Evolutionary conservation across 345 rosid genomes (phyloP).

Genomic region (Carallia pectinifolia): DNA sequence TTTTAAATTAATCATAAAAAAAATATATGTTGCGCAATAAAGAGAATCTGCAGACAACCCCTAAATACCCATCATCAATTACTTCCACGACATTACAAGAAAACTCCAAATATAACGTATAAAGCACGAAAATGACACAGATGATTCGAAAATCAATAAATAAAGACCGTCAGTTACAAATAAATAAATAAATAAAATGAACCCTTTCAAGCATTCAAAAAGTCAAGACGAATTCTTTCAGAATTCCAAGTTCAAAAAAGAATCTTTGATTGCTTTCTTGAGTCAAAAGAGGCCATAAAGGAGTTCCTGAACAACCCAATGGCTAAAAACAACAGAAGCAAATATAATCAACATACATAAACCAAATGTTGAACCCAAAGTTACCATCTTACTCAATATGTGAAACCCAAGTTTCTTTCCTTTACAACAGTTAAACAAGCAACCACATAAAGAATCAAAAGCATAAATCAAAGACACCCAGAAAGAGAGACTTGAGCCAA

Average conservation of each 20-base stretch:
- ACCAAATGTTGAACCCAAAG: not conserved
- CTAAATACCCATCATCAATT: constrained; percentile 1
- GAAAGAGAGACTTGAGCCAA: constrained; percentile 7
- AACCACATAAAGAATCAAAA: constrained; percentile 9
- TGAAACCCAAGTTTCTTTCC: not conserved
- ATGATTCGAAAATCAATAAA: constrained; percentile 25
- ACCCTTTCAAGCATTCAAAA: constrained; percentile 5
- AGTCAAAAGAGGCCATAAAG: constrained; percentile 9
- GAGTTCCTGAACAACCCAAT: constrained; percentile 18
- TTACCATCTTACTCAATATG: not conserved
- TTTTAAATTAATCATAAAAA: not conserved
- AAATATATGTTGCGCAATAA: not conserved
- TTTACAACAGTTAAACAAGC: constrained; percentile 16
- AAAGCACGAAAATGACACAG: constrained; percentile 20
- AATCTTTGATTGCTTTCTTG: constrained; percentile 18
- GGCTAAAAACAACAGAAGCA: constrained; percentile 17
- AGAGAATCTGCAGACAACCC: constrained; percentile 10
- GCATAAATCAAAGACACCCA: constrained; percentile 1
- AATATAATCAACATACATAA: not conserved
- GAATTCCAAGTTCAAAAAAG: constrained; percentile 2
- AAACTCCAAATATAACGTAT: constrained; percentile 33
- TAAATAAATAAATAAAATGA: constrained; percentile 27
- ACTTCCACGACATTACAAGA: constrained; percentile 11
- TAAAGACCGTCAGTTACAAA: constrained; percentile 19
- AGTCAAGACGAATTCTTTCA: not conserved